Conservation (phyloP, 306 rosid genomes). For the Vigna angularis region DNA sequence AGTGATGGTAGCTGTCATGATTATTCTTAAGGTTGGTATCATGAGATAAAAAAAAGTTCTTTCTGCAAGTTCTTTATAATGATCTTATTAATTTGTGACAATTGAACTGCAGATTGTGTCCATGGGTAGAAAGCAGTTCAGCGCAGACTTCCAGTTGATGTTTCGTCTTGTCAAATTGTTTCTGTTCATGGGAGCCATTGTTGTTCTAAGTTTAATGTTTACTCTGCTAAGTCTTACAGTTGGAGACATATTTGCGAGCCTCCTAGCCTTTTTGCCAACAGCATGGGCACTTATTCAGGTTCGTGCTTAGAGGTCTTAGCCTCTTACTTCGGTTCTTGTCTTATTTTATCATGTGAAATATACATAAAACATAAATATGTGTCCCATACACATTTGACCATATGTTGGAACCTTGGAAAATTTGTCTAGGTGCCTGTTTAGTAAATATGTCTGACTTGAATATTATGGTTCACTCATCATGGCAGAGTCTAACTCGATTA, state of each 20-base stretch:
- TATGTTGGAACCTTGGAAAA: neutral
- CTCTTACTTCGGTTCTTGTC: conserved; percentile 16
- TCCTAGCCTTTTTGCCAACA: conserved; percentile 91
- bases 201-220: conserved; percentile 66
- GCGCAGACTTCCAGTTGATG: conserved; percentile 97
- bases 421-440: conserved; percentile 12
- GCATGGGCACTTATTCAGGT: conserved; percentile 95
- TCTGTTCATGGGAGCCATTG: conserved; percentile 73
- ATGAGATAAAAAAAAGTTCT: conserved; percentile 15
- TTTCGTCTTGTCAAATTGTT: conserved; percentile 90
- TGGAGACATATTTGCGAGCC: conserved; percentile 83
- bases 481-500: conserved; percentile 9
- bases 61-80: conserved; percentile 29
- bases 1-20: conserved; percentile 85
- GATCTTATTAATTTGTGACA: conserved; percentile 40
- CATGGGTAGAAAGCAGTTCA: conserved; percentile 87
- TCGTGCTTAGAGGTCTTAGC: conserved; percentile 27
- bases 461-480: neutral
- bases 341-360: neutral
- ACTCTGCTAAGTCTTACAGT: conserved; percentile 72
- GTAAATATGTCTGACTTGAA: neutral
- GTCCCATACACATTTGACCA: conserved; percentile 16
- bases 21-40: conserved; percentile 79
- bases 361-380: neutral
- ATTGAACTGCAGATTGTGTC: conserved; percentile 80